Base-by-base conservation (phyloP, 306 rosid species). In the Casuarina equisetifolia region DNA sequence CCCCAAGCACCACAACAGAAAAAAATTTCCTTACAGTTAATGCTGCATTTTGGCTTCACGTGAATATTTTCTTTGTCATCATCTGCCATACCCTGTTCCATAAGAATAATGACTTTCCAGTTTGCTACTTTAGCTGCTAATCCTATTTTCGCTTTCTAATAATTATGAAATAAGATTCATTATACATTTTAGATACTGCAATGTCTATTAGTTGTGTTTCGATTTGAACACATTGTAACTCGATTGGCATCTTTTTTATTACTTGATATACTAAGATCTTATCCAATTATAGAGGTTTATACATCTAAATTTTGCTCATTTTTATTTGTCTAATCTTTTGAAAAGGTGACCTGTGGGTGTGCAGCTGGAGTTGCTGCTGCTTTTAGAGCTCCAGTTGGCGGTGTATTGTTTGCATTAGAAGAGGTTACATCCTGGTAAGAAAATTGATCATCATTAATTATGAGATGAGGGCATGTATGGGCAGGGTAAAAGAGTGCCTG, bases 321-420 rank as follows among this genome's bases (percentile, higher is more conserved):
- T 73, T 5, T 64, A 62, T 72, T 53, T 62, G 48, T 83, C 76
- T 85, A 76, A 25, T 67, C 48, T 81, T 71, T 88, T 75, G 82
- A 80, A 78, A 89, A 94, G 98, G 98, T 94, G 73, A 95, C 98
- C 72, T 95, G 98, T 88, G 98, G 98, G 48, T 95, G 97, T 86
- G 98, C 98, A 75, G 97, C 98, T 76, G 97, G 98, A 81, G 97
- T 95, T 67, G 96, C 97, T 73, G 98, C 98, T 66, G 97, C 98
- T 80, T 95, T 95, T 82, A 89, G 98, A 87, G 98, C 98, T 82
- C 98, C 98, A 1, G 97, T 95, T 71, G 98, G 98, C 55, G 98
- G 98, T 72, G 98, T 95, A 40, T 85, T 95, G 84, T 95, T 95
- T 89, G 98, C 98, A 55, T 73, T 95, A 85, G 98, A 95, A 84